Conservation (phyloP, 2,329 filamentous ascomycete genomes). For the Endocalyx cinctus region DNA sequence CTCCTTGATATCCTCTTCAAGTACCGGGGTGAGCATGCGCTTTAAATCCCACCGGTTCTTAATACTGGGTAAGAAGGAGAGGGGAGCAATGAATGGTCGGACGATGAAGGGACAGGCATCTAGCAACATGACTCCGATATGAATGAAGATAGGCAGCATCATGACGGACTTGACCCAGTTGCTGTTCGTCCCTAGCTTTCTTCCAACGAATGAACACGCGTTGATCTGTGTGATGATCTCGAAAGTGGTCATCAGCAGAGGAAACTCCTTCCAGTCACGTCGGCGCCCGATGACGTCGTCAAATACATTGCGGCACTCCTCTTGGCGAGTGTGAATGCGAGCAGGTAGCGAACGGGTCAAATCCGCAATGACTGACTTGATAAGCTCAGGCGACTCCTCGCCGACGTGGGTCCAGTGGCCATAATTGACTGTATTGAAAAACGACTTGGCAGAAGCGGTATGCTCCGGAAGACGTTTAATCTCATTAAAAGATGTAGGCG, state of each 20-base stretch:
- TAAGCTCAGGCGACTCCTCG: slow-evolving; percentile 3
- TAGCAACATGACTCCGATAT: slow-evolving; percentile 3
- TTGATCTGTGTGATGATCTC: slow-evolving; percentile 7
- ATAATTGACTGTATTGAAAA: slow-evolving; percentile 5
- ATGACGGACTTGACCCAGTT: slow-evolving; percentile 6
- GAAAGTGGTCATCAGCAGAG: slow-evolving; percentile 3
- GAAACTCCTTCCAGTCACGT: slow-evolving; percentile 8
- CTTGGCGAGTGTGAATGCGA: slow-evolving; percentile 2
- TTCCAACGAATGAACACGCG: slow-evolving; percentile 7
- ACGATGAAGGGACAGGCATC: slow-evolving; percentile 4
- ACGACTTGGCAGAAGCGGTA: slow-evolving; percentile 6
- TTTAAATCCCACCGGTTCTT: slow-evolving; percentile 9
- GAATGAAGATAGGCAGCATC: slow-evolving; percentile 5
- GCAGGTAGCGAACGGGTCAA: slow-evolving; percentile 7
- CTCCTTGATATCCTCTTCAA: slow-evolving; percentile 4
- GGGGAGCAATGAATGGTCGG: slow-evolving; percentile 5
- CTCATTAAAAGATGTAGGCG: slow-evolving; percentile 7
- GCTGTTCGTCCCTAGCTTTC: slow-evolving; percentile 4
- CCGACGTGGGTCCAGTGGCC: slow-evolving; percentile 6
- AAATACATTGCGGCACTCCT: slow-evolving; percentile 3
- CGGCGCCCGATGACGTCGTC: slow-evolving; percentile 1
- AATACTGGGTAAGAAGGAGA: slow-evolving; percentile 5
- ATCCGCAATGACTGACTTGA: slow-evolving; percentile 4
- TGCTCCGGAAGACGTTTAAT: slow-evolving; percentile 8
- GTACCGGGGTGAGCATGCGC: slow-evolving; percentile 1